Base-by-base conservation (phyloP, 23 red algal species). In the Gracilaria domingensis region DNA sequence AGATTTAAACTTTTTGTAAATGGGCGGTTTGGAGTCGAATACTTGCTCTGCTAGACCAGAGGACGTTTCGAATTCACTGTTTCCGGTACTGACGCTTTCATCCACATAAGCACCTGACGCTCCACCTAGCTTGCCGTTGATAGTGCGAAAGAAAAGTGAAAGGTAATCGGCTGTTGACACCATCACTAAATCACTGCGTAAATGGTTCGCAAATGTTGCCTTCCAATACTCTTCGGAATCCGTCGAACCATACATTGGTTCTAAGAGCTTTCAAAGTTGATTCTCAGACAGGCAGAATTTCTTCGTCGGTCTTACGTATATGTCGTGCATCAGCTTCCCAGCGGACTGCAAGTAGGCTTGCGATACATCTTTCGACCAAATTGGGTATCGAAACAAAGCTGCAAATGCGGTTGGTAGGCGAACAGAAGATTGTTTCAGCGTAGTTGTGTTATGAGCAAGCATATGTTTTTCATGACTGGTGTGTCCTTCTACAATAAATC, bases 311-410 rank as follows among this genome's bases (percentile, higher is more conserved):
- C 76, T 8, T 8, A 89, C 30, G 28, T 79, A 89, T 8, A 89
- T 64, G 2, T 79, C 85, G 12, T 71, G 67, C 47, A 89, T 60
- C 2, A 79, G 67, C 17, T 79, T 50, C 0, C 9, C 23, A 18
- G 85, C 36, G 20, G 42, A 56, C 50, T 89, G 85, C 23, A 89
- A 25, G 53, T 79, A 89, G 3, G 66, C 71, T 48, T 89, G 69
- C 2, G 73, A 57, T 7, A 89, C 45, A 89, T 79, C 70, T 18
- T 80, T 8, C 17, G 74, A 53, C 87, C 59, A 81, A 16, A 90
- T 30, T 38, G 34, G 35, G 48, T 67, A 90, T 18, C 87, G 74
- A 38, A 90, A 81, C 1, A 79, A 9, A 29, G 58, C 72, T 8
- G 87, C 87, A 28, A 90, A 21, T 20, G 73, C 72, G 6, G 67